Evolutionary conservation across 2,329 filamentous ascomycete species (phyloP).

Genomic region (Passalora sequoiae): DNA sequence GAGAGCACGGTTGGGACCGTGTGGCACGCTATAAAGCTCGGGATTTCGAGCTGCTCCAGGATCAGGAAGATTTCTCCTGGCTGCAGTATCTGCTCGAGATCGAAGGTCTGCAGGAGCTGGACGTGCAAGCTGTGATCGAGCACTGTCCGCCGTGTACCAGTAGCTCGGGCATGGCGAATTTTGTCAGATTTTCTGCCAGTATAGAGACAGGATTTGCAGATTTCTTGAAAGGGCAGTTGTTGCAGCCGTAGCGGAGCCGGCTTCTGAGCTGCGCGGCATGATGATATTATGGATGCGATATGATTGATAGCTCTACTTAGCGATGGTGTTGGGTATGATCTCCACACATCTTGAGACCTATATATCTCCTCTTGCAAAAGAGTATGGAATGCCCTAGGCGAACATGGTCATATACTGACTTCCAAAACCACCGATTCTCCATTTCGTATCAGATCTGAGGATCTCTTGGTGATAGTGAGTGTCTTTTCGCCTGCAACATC

Average conservation of each 20-base stretch:
- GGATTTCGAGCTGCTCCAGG: conserved; percentile 44
- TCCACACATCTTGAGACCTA: neutral
- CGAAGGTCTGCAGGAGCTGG: conserved; percentile 46
- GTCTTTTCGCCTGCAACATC: too few species aligned
- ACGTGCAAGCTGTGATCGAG: conserved; percentile 51
- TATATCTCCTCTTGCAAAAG: too few species aligned
- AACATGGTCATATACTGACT: too few species aligned
- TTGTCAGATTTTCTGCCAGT: conserved; percentile 56
- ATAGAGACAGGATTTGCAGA: conserved; percentile 54
- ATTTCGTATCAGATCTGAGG: too few species aligned
- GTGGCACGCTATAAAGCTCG: conserved; percentile 43
- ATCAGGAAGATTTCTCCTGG: conserved; percentile 54
- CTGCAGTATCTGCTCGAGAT: conserved; percentile 51
- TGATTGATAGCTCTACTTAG: neutral
- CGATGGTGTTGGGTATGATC: neutral
- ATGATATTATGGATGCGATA: neutral
- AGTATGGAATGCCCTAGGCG: too few species aligned
- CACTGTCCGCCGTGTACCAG: conserved; percentile 48
- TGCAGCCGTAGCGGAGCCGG: conserved; percentile 1
- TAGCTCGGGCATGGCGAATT: conserved; percentile 53
- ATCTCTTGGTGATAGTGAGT: too few species aligned
- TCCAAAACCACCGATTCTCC: too few species aligned
- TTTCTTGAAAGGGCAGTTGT: conserved; percentile 41
- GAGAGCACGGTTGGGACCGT: conserved; percentile 45
- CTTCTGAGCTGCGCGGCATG: neutral